A percentile compares a stretch with the other conserved stretches of the same genome.
These are phyloP conservation scores for Pseudogymnoascus sp. DNA, from an alignment of 2,329 filamentous ascomycete species.

Conservation along the genomic window DNA sequence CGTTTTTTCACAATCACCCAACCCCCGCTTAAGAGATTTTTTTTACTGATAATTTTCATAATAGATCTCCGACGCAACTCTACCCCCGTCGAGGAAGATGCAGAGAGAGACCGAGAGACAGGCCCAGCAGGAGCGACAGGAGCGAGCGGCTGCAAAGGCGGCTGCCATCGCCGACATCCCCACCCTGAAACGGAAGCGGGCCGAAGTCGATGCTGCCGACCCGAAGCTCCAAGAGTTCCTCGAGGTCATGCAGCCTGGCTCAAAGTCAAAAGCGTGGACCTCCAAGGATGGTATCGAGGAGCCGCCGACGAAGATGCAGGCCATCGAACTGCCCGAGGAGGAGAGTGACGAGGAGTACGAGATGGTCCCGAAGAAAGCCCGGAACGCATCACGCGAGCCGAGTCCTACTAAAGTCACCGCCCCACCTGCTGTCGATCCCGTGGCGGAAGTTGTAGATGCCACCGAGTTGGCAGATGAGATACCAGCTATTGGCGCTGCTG, in stretches of 20 bases:
- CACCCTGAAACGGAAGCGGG: conserved; percentile 60
- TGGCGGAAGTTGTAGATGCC: conserved; percentile 10
- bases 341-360: conserved; percentile 74
- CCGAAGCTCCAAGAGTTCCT: conserved; percentile 82
- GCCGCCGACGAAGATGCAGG: conserved; percentile 33
- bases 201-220: conserved; percentile 52
- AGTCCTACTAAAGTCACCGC: conserved; percentile 6
- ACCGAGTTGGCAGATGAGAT: conserved; percentile 1
- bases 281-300: conserved; percentile 39
- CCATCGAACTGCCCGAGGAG: conserved; percentile 39
- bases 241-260: conserved; percentile 65
- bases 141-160: conserved; percentile 18
- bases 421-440: neutral
- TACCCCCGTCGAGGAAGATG: conserved; percentile 32
- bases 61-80: conserved; percentile 30
- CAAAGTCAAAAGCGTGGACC: conserved; percentile 55
- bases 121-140: conserved; percentile 19
- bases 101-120: conserved; percentile 29
- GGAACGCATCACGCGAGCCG: conserved; percentile 21
- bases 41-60: neutral
- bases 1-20: conserved; percentile 23
- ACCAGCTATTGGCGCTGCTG: conserved; percentile 20
- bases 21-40: neutral
- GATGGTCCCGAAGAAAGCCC: conserved; percentile 47
- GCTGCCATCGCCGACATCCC: conserved; percentile 31